Base-by-base conservation (phyloP, 1,284 basidiomycete species). In the Inonotus obliquus region DNA sequence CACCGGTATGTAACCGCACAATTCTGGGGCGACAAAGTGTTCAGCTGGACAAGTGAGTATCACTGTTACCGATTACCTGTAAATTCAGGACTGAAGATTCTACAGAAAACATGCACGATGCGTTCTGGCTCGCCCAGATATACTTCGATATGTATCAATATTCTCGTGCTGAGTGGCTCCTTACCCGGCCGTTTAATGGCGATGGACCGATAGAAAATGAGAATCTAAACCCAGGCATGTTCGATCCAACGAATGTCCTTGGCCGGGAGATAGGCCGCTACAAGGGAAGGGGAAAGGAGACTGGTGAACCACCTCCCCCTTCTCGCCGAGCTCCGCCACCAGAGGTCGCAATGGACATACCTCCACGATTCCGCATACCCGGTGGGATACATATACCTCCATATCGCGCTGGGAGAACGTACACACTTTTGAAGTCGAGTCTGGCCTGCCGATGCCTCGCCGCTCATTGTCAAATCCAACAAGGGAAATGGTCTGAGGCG, bases 51-150 rank as follows among this genome's bases (percentile, higher is more conserved):
- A 47, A 90, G 95, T 96, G 71, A 74, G 92, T 83, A 59, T 14
- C 23, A 11, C 32, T 13, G 4, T 4, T 21, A 7, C 60, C 19
- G n/a, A 37, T 14, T 14, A 17, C 25, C 38, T 41, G 60, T 55
- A 58, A 56, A 59, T 48, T 29, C 37, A 61, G 14, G 45, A 59
- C 3, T 53, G 21, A 14, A 54, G 17, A 11, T 25, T 29, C 52
- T 21, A 13, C 67, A 95, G 94, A 87, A 66, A 92, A 97, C 68
- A 87, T 92, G 35, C 96, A 96, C 73, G 97, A 99, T 74, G 97
- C 95, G 9, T 99, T 98, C 74, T 98, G 96, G 94, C 85, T 99
- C 17, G 96, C 97, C 0, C 96, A 99, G 73, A 93, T 92, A 0
- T 95, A 95, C 76, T 99, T 98, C 73, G 87, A 95, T 75, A 95